A percentile compares a stretch with the other conserved stretches of the same genome.
These are phyloP conservation scores for Penicillium daleae DNA, from an alignment of 495 filamentous ascomycete species.

Conservation along the genomic window DNA sequence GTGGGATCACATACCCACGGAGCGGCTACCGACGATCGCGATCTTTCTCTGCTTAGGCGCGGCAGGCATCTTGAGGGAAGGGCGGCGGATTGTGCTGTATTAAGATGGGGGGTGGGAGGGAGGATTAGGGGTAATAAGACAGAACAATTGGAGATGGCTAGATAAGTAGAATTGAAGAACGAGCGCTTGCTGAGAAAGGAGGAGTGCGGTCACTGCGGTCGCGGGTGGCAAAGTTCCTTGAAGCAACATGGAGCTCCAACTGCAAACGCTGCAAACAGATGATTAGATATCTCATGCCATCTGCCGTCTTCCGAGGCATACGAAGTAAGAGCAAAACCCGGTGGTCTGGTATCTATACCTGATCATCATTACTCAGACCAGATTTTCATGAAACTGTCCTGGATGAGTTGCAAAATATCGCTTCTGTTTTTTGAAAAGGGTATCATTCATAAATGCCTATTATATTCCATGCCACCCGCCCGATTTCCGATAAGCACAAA, in stretches of 20 bases:
- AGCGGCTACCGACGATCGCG: conserved; percentile 95
- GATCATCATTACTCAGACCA: background rate
- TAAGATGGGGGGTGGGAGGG: background rate
- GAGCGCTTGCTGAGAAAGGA: conserved; percentile 12
- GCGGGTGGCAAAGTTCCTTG: conserved; percentile 35
- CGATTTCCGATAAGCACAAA: background rate
- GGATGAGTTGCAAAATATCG: background rate
- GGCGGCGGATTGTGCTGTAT: conserved; percentile 4
- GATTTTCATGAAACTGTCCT: background rate
- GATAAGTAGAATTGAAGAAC: conserved; percentile 4
- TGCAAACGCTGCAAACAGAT: conserved; percentile 39
- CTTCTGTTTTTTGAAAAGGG: background rate
- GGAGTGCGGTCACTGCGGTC: conserved; percentile 10
- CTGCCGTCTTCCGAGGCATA: background rate
- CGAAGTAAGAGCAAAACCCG: background rate
- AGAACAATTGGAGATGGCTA: background rate
- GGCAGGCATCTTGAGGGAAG: conserved; percentile 65
- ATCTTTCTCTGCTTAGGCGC: conserved; percentile 96
- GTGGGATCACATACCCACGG: conserved; percentile 72
- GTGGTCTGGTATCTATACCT: too few species aligned
- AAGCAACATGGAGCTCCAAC: conserved; percentile 27
- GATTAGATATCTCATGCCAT: conserved; percentile 13
- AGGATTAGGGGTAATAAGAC: background rate
- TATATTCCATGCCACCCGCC: background rate
- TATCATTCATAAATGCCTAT: background rate